Base-by-base conservation (phyloP, 345 rosid species). In the Passiflora organensis region DNA sequence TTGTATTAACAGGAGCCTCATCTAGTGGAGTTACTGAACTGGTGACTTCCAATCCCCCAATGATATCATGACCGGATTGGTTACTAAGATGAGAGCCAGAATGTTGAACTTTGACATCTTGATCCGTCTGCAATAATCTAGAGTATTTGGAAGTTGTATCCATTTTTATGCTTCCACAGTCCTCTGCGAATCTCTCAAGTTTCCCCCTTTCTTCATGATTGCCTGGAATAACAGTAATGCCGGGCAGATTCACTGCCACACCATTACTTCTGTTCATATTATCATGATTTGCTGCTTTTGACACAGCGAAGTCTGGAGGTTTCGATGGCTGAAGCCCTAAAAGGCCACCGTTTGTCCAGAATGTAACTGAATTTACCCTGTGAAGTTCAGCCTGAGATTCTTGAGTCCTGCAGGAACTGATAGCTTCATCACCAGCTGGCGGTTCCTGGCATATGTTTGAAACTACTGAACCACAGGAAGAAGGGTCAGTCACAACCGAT, bases 261-360 rank as follows among this genome's bases (percentile, higher is more conserved):
- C 11, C 17, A 25, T 59, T 58, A 62, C 48, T 67, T 69, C 62
- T 53, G 12, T 63, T 42, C 41, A 49, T 48, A 59, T 53, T 42
- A 62, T 69, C 68, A 55, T 59, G 65, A 63, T 55, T 59, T 34
- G 24, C 53, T 38, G 70, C 54, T 38, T 28, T 78, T 56, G 90
- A 72, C 62, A 45, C 69, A 58, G 88, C 71, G 70, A 88, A 84
- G 72, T 78, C 94, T 61, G 94, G 91, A 67, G 99, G 99, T 59
- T 86, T 93, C 42, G 90, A 83, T 46, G 99, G 99, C 47, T 80
- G 70, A 59, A 88, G 96, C 56, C 99, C 99, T 50, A 93, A 75
- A 48, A 93, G 79, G 45, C 94, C 80, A 23, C 99, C 96, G 58
- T 93, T 93, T 62, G 95, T 93, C 99, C 99, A 93, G 67, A 88